These are phyloP conservation scores for Hansenula lynferdii DNA, from an alignment of 1,139 yeast species.

Conservation along the genomic window DNA sequence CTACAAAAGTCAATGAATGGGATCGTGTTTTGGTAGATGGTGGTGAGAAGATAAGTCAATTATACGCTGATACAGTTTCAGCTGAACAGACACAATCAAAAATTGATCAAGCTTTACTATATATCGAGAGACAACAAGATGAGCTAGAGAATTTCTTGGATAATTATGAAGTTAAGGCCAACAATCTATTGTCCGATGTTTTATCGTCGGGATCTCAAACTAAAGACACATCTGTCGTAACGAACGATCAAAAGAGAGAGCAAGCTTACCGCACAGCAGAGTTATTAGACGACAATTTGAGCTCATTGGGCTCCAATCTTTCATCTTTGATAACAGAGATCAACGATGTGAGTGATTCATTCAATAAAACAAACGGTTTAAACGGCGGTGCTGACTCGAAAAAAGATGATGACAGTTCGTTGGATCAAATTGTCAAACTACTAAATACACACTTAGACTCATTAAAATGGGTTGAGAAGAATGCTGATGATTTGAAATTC, in stretches of 20 bases:
- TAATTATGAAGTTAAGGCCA: constrained; percentile 84
- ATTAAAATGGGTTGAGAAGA: constrained; percentile 77
- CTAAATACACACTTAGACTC: constrained; percentile 88
- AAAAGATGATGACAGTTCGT: constrained; percentile 36
- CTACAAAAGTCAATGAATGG: constrained; percentile 75
- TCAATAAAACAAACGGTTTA: constrained; percentile 48
- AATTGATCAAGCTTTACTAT: constrained; percentile 81
- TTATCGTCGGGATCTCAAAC: constrained; percentile 28
- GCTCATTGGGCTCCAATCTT: constrained; percentile 69
- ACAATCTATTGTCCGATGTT: constrained; percentile 41
- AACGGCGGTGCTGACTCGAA: constrained; percentile 24
- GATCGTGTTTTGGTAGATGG: constrained; percentile 79
- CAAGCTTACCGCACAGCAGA: constrained; percentile 90
- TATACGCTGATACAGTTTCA: constrained; percentile 71
- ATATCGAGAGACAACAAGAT: constrained; percentile 88
- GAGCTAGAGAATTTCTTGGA: constrained; percentile 81
- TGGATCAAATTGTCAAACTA: constrained; percentile 66
- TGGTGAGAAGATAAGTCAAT: constrained; percentile 76
- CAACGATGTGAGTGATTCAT: constrained; percentile 79
- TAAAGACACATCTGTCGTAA: constrained; percentile 20
- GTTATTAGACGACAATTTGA: constrained; percentile 75
- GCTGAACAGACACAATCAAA: constrained; percentile 85
- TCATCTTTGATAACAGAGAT: constrained; percentile 78
- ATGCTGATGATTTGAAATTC: constrained; percentile 62
- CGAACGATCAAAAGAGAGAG: constrained; percentile 77